These are phyloP conservation scores for Cryptosporidium parvum DNA, from an alignment of 169 alveolate genomes.

Conservation along the genomic window DNA sequence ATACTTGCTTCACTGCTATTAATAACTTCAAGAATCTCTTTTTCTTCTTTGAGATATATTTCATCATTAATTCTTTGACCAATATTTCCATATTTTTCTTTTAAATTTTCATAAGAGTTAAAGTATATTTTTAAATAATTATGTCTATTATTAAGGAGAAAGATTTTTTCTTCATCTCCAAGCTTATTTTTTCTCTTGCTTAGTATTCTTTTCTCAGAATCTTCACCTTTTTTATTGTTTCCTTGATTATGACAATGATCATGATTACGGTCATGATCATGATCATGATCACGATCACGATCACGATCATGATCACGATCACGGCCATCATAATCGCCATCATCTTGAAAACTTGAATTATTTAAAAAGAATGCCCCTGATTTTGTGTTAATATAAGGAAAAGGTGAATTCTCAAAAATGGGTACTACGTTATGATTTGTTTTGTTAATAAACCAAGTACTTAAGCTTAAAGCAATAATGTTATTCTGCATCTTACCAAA, in stretches of 20 bases:
- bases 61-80: slow-evolving; percentile 2
- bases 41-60: slow-evolving; percentile 15
- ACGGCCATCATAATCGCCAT: neutral
- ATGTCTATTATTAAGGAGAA: slow-evolving; percentile 41
- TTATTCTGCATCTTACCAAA: slow-evolving; percentile 48
- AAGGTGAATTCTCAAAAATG: slow-evolving; percentile 47
- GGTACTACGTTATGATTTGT: slow-evolving; percentile 52
- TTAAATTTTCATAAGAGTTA: neutral
- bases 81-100: slow-evolving; percentile 7
- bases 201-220: neutral
- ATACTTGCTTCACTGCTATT: slow-evolving; percentile 16
- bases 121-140: slow-evolving; percentile 54
- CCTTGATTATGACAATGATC: no score
- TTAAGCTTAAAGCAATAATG: slow-evolving; percentile 29
- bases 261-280: no score
- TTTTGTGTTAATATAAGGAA: slow-evolving; percentile 53
- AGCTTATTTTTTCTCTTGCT: neutral
- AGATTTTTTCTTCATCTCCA: slow-evolving; percentile 3
- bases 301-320: neutral
- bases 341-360: neutral
- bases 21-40: slow-evolving; percentile 24
- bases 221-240: neutral
- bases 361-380: neutral
- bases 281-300: no score
- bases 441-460: slow-evolving; percentile 64